phyloP scores from a whole-genome alignment of 202 grass and related monocot genomes.

The Panicum virgatum region DNA sequence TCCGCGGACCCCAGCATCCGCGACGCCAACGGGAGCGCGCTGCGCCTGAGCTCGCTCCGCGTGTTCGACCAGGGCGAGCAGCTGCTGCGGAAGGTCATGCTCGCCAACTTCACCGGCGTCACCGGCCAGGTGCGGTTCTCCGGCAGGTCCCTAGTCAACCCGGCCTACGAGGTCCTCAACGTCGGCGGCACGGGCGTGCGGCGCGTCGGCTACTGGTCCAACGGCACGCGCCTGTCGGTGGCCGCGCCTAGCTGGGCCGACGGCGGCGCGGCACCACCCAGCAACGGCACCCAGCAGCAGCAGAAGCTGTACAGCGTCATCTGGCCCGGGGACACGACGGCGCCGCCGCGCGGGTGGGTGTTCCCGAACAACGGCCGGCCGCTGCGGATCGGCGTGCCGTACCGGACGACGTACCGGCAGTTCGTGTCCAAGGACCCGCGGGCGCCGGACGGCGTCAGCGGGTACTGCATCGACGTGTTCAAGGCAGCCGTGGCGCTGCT shows the following conservation, averaged over 20 bases:
- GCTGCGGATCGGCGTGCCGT: conserved; percentile 68
- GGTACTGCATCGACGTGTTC: conserved; percentile 86
- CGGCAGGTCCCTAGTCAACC: conserved; percentile 16
- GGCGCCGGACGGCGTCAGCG: conserved; percentile 48
- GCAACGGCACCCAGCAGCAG: not conserved
- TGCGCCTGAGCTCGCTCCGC: conserved; percentile 44
- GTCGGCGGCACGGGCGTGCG: conserved; percentile 50
- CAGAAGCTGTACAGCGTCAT: conserved; percentile 44
- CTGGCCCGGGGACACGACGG: conserved; percentile 65
- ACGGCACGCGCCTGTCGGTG: conserved; percentile 43
- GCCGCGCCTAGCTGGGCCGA: not conserved
- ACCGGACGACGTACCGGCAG: conserved; percentile 58
- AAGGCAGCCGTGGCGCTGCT: conserved; percentile 58
- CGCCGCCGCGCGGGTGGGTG: conserved; percentile 68
- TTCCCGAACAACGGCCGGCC: conserved; percentile 53
- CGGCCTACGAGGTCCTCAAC: conserved; percentile 66
- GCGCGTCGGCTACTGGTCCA: conserved; percentile 64
- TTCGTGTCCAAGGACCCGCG: conserved; percentile 50
- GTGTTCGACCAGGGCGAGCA: conserved; percentile 58
- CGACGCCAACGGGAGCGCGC: conserved; percentile 38
- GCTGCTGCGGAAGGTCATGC: conserved; percentile 43
- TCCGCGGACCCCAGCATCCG: conserved; percentile 44
- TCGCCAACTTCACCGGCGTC: conserved; percentile 59
- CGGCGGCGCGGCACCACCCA: too few species aligned
- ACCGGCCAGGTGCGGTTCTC: conserved; percentile 53